Base-by-base conservation (phyloP, 2,329 filamentous ascomycete species). In the Clarireedia homoeocarpa region DNA sequence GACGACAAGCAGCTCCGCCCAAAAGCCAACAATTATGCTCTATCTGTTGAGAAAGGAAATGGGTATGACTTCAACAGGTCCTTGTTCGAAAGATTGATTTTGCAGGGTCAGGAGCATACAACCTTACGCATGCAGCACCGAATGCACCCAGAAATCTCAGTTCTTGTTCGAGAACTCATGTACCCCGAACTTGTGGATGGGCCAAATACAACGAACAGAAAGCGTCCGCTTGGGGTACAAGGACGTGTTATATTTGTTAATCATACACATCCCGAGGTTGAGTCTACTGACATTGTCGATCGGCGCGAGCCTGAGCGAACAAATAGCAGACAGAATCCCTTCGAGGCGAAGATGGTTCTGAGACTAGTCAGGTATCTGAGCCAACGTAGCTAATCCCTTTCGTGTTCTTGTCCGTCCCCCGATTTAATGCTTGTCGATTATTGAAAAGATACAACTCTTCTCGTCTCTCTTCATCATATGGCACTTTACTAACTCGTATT, bases 1-100 rank as follows among this genome's bases (percentile, higher is more conserved):
- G 87, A 90, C 53, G 85, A 90, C 65, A 79, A 85, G 54, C 87
- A 90, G 60, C 75, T 90, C 0, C 80, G 85, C 0, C 87, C 86
- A 0, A 88, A 89, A 62, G 74, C 81, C 53, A 83, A 79, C 51
- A 44, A 26, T 3, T 88, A 83, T 60, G 69, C 67, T 0, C 67
- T 90, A 0, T 81, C 75, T 0, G 76, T 85, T 0, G 85, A 89
- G 59, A 78, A 80, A 24, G 84, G 83, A 0, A 74, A 80, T 6
- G 85, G 85, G 0, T 89, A 79, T 61, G 77, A 89, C 56, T 73
- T 89, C 1, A 85, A 89, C 59, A 67, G 77, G 1, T 89, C 85
- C 0, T 66, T 89, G 0, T 89, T 90, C 59, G 86, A 90, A 64
- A 74, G 86, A 20, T 72, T 90, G 0, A 77, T 89, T 1, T 58